phyloP scores from a whole-genome alignment of 2,329 filamentous ascomycete genomes.

The Pseudonectria buxi region DNA sequence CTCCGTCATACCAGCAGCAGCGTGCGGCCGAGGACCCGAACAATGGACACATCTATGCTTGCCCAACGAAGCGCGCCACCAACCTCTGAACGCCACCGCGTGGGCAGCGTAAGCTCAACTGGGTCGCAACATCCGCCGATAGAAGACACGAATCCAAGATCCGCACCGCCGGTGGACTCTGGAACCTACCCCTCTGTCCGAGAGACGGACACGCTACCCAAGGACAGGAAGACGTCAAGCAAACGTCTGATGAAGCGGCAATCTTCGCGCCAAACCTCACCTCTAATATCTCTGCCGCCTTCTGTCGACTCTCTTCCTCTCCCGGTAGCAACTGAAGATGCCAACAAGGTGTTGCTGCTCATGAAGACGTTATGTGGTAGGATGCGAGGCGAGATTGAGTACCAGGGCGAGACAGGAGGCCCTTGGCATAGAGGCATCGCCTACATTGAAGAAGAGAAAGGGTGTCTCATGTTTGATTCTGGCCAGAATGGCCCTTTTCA shows the following conservation, averaged over 20 bases:
- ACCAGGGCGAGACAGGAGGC: conserved; percentile 53
- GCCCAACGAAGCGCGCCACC: conserved; percentile 35
- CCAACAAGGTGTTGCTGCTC: conserved; percentile 63
- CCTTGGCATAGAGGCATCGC: conserved; percentile 67
- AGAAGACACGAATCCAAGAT: conserved; percentile 40
- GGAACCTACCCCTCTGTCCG: conserved; percentile 34
- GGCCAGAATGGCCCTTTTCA: conserved; percentile 60
- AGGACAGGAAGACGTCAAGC: conserved; percentile 39
- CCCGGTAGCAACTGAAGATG: conserved; percentile 58
- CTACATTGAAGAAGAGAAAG: conserved; percentile 70
- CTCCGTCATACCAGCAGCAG: conserved; percentile 27
- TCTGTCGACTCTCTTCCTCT: conserved; percentile 54
- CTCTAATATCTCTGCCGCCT: conserved; percentile 45
- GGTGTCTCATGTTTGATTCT: conserved; percentile 67
- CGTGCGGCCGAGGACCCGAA: conserved; percentile 49
- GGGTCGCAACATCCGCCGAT: conserved; percentile 45
- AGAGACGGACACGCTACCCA: conserved; percentile 28
- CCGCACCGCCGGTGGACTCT: conserved; percentile 34
- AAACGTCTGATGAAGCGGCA: conserved; percentile 50
- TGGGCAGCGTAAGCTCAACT: conserved; percentile 64
- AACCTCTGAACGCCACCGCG: conserved; percentile 51
- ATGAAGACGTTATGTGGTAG: conserved; percentile 73
- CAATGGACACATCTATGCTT: conserved; percentile 49
- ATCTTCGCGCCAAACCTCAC: conserved; percentile 52
- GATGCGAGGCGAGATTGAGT: conserved; percentile 74